phyloP scores from a whole-genome alignment of 768 basidiomycete species.

The Ephemerocybe angulata region DNA sequence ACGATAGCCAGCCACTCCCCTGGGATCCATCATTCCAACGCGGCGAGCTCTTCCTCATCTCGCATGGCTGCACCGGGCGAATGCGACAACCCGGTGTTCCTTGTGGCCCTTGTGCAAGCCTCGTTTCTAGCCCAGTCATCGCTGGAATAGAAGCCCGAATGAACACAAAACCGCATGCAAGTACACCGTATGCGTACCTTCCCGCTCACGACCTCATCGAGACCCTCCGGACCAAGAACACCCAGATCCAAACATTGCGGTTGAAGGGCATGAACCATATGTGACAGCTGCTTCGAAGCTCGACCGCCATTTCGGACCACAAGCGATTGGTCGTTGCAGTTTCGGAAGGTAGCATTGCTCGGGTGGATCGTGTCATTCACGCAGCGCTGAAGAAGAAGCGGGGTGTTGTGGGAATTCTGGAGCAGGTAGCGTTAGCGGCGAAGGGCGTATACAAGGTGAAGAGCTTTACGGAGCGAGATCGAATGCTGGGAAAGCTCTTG shows the following conservation, averaged over 20 bases:
- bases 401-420: constrained; percentile 12
- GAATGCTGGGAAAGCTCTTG: constrained; percentile 16
- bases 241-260: neutral
- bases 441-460: constrained; percentile 19
- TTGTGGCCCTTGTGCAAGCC: neutral
- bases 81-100: neutral
- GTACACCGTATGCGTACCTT: neutral
- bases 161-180: neutral
- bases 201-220: neutral
- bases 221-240: neutral
- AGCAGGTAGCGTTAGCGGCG: constrained; percentile 6
- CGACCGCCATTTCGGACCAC: neutral
- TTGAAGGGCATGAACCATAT: neutral
- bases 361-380: constrained; percentile 9
- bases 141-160: neutral
- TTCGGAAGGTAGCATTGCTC: neutral
- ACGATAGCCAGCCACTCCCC: neutral
- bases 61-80: neutral
- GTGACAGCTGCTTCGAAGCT: neutral
- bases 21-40: neutral
- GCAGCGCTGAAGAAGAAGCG: constrained; percentile 13
- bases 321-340: neutral
- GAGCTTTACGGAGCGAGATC: constrained; percentile 20
- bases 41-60: neutral
- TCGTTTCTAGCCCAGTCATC: neutral